Evolutionary conservation across 2,329 filamentous ascomycete genomes (phyloP), one percentile per base, ranked within the genome.

Genomic region (Microsporum canis): DNA sequence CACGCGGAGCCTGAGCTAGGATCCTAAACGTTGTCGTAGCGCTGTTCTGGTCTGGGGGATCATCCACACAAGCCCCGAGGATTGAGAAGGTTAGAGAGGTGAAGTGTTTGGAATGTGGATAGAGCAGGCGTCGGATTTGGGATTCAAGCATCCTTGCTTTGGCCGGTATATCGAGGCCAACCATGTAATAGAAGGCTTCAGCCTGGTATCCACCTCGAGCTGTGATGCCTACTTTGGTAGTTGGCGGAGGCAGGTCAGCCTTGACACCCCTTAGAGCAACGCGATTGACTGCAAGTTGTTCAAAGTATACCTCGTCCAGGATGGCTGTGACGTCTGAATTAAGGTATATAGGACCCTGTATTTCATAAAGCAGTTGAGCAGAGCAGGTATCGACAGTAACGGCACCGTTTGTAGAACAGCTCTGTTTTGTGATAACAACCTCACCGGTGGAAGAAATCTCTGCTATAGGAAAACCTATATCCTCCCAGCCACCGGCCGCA

Each of bases 311-410:
- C n/a, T 77, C 71, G 55, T 76, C 71, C 12, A 84, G 70, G 12
- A 80, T 66, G 0, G 81, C 81, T 0, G 78, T 82, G 34, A 83
- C 81, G 63, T 84, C 82, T 0, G 77, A 79, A 70, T 83, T 83
- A 73, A 77, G 81, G 67, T 84, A 84, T 73, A 76, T 78, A 0
- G 78, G 78, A 3, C 80, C 80, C 64, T 82, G 79, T 14, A 82
- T 78, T 67, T 82, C 80, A 65, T 82, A 83, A 1, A 83, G 65
- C 2, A 82, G 70, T 63, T 83, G 81, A 2, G 76, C 78, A 0
- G 76, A 76, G 60, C 80, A 78, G 0, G 80, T 83, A 60, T 82
- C 77, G 5, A 78, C 75, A 0, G 73, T 76, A 17, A 78, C 72
- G 1, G 71, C 64, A n/a, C 78, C 77, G 1, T 73, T 74, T 1